Evolutionary conservation across 2,329 filamentous ascomycete species (phyloP), one percentile per base, ranked within the genome.

Genomic region (Tolypocladium ophioglossoides): DNA sequence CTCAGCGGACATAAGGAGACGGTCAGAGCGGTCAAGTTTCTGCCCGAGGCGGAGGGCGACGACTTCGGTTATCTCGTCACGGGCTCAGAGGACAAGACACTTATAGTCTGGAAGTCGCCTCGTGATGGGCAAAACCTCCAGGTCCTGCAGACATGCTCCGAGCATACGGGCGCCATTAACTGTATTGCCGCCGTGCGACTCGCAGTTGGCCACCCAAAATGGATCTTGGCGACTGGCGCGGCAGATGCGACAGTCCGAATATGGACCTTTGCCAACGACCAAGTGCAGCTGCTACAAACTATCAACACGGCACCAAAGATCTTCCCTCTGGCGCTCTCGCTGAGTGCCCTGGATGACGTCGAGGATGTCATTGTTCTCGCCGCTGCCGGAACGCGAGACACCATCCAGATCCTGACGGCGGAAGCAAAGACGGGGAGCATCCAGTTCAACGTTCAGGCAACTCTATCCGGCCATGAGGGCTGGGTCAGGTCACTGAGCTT

Each of bases 401-500:
- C 77, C n/a, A 82, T 99, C 49, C 91, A 96, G 62, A 76, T 97
- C 12, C 92, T 87, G 60, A 80, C 86, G 39, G 76, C 85, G 2
- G 72, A 79, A 6, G 64, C 74, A 37, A 63, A 67, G 8, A 53
- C 62, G 18, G 62, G 68, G 8, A 62, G 67, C 2, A 60, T 68
- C 3, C 70, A 79, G 1, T 96, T 96, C 62, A 75, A 78, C 32
- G 77, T 87, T 9, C 85, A 87, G 57, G 87, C 91, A 14, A 91
- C 85, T 0, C 78, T 99, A 22, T 79, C 83, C 0, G 94, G 94
- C 4, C 94, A 99, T 64, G 94, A 99, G 70, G 92, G 89, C 54
- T 99, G 94, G 94, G 84, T 99, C 49, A 80, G 92, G 50, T 92
- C 90, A 16, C 76, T 99, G 14, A 85, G 85, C 58, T 94, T 99